Base-by-base conservation (phyloP, 768 basidiomycete genomes). In the Amanita muscaria region DNA sequence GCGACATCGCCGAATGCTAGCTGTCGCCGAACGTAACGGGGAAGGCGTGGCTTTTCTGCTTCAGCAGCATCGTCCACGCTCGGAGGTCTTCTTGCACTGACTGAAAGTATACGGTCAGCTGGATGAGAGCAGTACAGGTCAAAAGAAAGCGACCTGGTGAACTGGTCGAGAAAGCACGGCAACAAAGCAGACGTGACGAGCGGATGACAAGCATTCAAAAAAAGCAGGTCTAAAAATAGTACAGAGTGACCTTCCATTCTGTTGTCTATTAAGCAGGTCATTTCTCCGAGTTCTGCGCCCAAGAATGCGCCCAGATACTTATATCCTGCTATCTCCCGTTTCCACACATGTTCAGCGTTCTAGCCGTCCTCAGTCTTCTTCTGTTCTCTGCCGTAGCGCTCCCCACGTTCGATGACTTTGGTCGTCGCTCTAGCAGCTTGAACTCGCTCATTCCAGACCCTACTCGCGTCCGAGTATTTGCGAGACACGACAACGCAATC, bases 401-500 rank as follows among this genome's bases (percentile, higher is more conserved):
- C 36, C 72, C 73, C 11, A 65, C 68, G 15, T 73, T 67, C 59
- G 64, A 69, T 21, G 67, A 44, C 24, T 19, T 44, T 18, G 35
- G 32, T 15, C 53, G 62, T 12, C 59, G 64, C 25, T 53, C 58
- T 30, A 59, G 66, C 8, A 69, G 73, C 18, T n/a, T n/a, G n/a
- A 60, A 61, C 15, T 63, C 63, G 31, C 56, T 74, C 11, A 68
- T 74, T 15, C 65, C 70, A 27, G 62, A 66, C 8, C 55, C 67
- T n/a, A 60, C 70, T 0, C 60, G 58, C 44, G 65, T 76, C 32
- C 56, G 67, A 50, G 65, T 64, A 19, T 50, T 66, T 31, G 63
- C 58, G 40, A 31, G 46, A 54, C 23, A 49, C 47, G 43, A 42
- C 54, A 36, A 37, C 50, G 32, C 50, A 42, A 18, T 41, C 31